These are phyloP conservation scores for Thelephora aurantiotincta DNA, from an alignment of 768 basidiomycete genomes.

Conservation along the genomic window DNA sequence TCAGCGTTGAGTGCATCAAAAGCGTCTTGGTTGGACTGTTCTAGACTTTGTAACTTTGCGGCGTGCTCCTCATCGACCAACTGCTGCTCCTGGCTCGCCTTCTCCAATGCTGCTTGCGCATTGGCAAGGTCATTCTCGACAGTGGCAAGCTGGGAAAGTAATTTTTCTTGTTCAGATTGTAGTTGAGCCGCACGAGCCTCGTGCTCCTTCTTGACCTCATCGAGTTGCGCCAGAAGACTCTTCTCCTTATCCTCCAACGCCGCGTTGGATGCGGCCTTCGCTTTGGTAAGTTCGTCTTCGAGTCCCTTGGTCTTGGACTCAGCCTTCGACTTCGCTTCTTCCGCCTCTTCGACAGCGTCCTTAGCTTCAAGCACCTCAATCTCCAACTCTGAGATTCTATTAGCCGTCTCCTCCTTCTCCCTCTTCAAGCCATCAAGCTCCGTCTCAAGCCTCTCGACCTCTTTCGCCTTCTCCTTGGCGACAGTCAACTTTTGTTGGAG, in stretches of 20 bases:
- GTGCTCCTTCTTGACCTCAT: slow-evolving; percentile 24
- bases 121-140: slow-evolving; percentile 33
- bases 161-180: slow-evolving; percentile 18
- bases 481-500: slow-evolving; percentile 29
- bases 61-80: slow-evolving; percentile 33
- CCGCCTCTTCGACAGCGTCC: slow-evolving; percentile 50
- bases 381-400: slow-evolving; percentile 69
- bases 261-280: slow-evolving; percentile 31
- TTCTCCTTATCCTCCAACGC: slow-evolving; percentile 35
- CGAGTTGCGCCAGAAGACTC: slow-evolving; percentile 30
- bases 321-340: slow-evolving; percentile 40
- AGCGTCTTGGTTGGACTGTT: slow-evolving; percentile 32
- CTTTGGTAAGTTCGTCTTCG: slow-evolving; percentile 39
- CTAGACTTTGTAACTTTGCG: slow-evolving; percentile 35
- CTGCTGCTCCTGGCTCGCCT: slow-evolving; percentile 28
- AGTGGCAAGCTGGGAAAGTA: slow-evolving; percentile 28
- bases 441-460: slow-evolving; percentile 26
- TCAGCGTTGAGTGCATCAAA: slow-evolving; percentile 40
- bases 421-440: slow-evolving; percentile 39
- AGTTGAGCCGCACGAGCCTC: slow-evolving; percentile 6
- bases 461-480: slow-evolving; percentile 31
- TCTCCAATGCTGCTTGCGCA: slow-evolving; percentile 32
- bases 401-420: slow-evolving; percentile 58
- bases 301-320: slow-evolving; percentile 31
- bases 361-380: slow-evolving; percentile 67